Base-by-base conservation (phyloP, 495 filamentous ascomycete species). In the Neurospora tetraspora region DNA sequence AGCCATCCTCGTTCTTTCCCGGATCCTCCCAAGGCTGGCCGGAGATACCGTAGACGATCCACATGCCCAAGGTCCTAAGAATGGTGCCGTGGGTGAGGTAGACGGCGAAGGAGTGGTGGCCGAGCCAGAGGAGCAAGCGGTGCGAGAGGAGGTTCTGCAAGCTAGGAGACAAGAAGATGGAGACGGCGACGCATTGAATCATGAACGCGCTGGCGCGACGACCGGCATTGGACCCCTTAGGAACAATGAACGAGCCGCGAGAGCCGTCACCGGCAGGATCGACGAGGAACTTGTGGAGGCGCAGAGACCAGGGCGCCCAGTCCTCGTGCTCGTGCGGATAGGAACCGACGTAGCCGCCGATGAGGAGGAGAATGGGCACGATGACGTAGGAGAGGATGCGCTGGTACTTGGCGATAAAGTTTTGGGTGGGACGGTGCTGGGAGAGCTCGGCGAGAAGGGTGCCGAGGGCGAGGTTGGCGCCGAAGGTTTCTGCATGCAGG, bases 71-170 rank as follows among this genome's bases (percentile, higher is more conserved):
- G 5, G 85, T 86, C 38, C 90, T 85, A 42, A 92, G 82, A 36
- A 91, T 83, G 16, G 88, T 87, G 34, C 90, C 90, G 82, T 92
- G 90, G 7, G 87, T 81, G 5, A 92, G 86, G 74, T 92, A 92
- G 38, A 92, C 88, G 27, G 90, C 89, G 76, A 92, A 92, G 47
- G 86, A 88, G 78, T 90, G 87, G 75, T 88, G 87, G 18, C 90
- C 90, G 23, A 91, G 81, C 89, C 89, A 91, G 72, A 90, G 85
- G 7, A 92, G 82, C 6, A 86, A 77, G 18, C 83, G 81, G 77
- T 86, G 86, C 7, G 88, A 85, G 8, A 92, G 83, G 39, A 86
- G 78, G 31, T 83, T 82, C 73, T 90, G 88, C 31, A 87, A 79
- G 8, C 80, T 75, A 4, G 86, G 87, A 2, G 88, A 89, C 59